Evolutionary conservation across 805 yeast species (phyloP).

Genomic region (Millerozyma miso): DNA sequence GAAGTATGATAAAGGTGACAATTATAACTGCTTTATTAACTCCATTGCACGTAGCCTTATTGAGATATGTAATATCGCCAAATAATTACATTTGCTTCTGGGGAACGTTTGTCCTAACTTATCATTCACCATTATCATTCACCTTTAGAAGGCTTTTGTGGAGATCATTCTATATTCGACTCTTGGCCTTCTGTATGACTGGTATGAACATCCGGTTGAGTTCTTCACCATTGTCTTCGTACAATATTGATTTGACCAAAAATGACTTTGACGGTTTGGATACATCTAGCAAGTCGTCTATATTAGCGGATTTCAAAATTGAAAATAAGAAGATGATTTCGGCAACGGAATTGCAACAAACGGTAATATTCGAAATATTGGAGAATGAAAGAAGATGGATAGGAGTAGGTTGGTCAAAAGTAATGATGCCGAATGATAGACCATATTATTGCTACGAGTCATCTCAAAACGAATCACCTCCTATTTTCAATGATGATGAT

Average conservation of each 20-base stretch:
- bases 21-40: constrained; percentile 32
- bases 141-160: constrained; percentile 44
- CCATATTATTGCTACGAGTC: constrained; percentile 43
- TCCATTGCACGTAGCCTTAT: constrained; percentile 40
- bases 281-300: constrained; percentile 7
- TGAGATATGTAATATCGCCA: constrained; percentile 28
- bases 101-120: constrained; percentile 38
- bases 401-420: constrained; percentile 56
- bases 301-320: constrained; percentile 35
- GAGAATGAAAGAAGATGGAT: constrained; percentile 63
- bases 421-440: constrained; percentile 50
- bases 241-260: constrained; percentile 10
- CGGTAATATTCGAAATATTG: constrained; percentile 46
- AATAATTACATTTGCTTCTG: constrained; percentile 30
- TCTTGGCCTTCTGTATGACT: constrained; percentile 35
- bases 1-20: constrained; percentile 27
- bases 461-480: constrained; percentile 25
- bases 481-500: constrained; percentile 21
- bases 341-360: constrained; percentile 42
- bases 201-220: constrained; percentile 31
- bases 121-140: constrained; percentile 46
- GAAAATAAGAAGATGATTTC: constrained; percentile 34
- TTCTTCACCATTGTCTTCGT: constrained; percentile 3
- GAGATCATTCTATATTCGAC: constrained; percentile 44
- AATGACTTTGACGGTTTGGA: constrained; percentile 15